Base-by-base conservation (phyloP, 2,329 filamentous ascomycete genomes). In the Bipolaris victoriae region DNA sequence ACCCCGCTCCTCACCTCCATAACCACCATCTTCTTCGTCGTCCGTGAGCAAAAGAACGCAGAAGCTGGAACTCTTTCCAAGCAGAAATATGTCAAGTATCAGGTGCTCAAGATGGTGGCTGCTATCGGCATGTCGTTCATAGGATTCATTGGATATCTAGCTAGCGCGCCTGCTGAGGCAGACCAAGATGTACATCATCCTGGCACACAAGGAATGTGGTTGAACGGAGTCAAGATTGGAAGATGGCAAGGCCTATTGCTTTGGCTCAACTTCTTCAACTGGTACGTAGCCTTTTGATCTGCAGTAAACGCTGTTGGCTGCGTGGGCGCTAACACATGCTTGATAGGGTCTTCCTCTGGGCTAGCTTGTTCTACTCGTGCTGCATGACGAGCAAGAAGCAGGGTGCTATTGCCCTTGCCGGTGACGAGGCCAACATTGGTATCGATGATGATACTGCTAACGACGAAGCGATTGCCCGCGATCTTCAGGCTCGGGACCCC, bases 291-390 rank as follows among this genome's bases (percentile, higher is more conserved):
- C 33, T 5, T 29, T 15, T 22, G 5, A 18, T 15, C 13, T 18
- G 16, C 20, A 11, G 1, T 11, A 11, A 13, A 33, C 0, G 4
- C 1, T 13, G 13, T 18, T n/a, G 16, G 4, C 7, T 5, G 2
- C 3, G 22, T 11, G 6, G 16, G 31, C 39, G 13, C 50, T 58
- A 11, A 61, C 43, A 10, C 13, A 11, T 31, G 20, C 13, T 20
- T 40, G 15, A 13, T 40, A 70, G 67, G 67, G 44, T 67, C 18
- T 68, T 68, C 57, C 52, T 70, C 11, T 70, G 67, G 67, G 62
- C 63, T 26, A 60, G 63, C 46, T 41, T 68, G 46, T 65, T 67
- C 50, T 70, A 70, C 55, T 68, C 66, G 7, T 70, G 67, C 60
- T 68, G 64, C 54, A 71, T 70, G 66, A 61, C 63, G 10, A 54